These are phyloP conservation scores for Aspergillus jensenii DNA, from an alignment of 2,329 filamentous ascomycete genomes.

Conservation along the genomic window DNA sequence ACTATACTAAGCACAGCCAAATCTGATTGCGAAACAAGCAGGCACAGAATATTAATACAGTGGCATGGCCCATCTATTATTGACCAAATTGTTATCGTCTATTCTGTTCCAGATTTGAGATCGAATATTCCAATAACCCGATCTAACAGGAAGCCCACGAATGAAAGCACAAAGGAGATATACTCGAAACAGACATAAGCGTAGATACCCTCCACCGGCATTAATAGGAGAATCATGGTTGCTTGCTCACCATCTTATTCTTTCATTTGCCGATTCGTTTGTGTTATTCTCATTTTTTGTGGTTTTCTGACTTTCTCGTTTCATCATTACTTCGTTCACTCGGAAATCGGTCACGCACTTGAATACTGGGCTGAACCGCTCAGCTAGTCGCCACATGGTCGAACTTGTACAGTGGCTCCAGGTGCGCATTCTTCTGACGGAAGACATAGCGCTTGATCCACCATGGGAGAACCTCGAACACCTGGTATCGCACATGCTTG, in stretches of 20 bases:
- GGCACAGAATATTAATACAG: neutral
- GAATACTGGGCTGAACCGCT: slow-evolving; percentile 21
- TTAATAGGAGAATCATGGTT: neutral
- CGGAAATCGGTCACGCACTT: neutral
- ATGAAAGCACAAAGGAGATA: neutral
- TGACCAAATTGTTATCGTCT: neutral
- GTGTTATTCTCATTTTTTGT: neutral
- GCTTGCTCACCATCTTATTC: neutral
- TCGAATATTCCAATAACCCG: neutral
- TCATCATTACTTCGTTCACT: neutral
- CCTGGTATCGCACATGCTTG: slow-evolving; percentile 58
- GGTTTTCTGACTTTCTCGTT: neutral
- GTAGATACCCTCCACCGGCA: neutral
- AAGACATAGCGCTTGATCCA: slow-evolving; percentile 61
- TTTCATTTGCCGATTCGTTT: neutral
- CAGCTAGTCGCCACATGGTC: slow-evolving; percentile 24
- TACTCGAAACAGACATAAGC: neutral
- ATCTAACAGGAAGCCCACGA: neutral
- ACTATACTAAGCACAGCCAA: neutral
- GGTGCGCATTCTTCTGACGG: slow-evolving; percentile 46
- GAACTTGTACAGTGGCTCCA: slow-evolving; percentile 55
- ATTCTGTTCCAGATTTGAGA: neutral
- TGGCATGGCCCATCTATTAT: neutral
- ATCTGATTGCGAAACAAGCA: neutral
- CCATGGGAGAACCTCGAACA: slow-evolving; percentile 58